These are phyloP conservation scores for Cordyceps militaris DNA, from an alignment of 2,329 filamentous ascomycete species.

Conservation along the genomic window DNA sequence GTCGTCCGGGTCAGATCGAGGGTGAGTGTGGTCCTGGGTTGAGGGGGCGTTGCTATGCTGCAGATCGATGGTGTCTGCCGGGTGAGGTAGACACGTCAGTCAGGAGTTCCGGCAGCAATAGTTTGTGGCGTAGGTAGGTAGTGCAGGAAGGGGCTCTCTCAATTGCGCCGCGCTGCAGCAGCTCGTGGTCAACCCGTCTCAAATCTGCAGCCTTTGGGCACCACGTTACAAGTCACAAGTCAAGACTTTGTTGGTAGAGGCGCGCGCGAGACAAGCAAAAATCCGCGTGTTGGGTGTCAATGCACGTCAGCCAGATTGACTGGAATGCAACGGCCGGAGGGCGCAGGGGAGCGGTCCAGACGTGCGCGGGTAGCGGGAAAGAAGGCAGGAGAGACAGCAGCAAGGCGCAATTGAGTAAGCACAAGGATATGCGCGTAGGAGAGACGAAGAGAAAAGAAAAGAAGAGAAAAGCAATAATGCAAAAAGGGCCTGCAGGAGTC, in stretches of 20 bases:
- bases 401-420: not conserved
- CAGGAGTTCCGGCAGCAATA: not conserved
- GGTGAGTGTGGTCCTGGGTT: conserved; percentile 65
- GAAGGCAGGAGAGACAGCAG: conserved; percentile 3
- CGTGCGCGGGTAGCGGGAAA: not conserved
- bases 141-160: not conserved
- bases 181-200: not conserved
- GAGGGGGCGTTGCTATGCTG: conserved; percentile 78
- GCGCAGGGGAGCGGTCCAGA: not conserved
- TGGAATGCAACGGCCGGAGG: conserved; percentile 4
- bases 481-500: not conserved
- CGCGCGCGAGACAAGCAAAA: conserved; percentile 3
- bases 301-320: not conserved
- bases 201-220: not conserved
- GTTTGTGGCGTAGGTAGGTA: not conserved
- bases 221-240: too few species aligned
- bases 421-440: not conserved
- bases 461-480: not conserved
- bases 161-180: not conserved
- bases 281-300: not conserved
- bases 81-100: conserved; percentile 9
- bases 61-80: conserved; percentile 83
- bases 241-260: not conserved
- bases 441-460: not conserved
- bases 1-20: conserved; percentile 41